These are phyloP conservation scores for Gardenia jasminoides DNA, from an alignment of 257 asterid species.

Conservation along the genomic window DNA sequence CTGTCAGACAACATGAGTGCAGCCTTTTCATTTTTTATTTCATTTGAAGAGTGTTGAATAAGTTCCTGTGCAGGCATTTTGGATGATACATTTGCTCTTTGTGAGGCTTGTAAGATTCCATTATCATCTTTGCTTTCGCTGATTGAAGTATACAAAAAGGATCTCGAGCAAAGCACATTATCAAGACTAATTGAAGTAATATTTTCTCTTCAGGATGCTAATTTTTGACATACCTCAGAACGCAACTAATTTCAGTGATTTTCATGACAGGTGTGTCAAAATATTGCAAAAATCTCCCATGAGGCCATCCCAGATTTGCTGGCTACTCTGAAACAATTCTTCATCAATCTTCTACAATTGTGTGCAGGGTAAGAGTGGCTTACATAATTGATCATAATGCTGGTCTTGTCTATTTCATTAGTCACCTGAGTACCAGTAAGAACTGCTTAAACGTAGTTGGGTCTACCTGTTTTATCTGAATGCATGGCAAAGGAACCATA, in stretches of 20 bases:
- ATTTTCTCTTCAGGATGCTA: background rate
- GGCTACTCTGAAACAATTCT: constrained; percentile 28
- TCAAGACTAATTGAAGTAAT: constrained; percentile 38
- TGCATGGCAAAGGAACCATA: background rate
- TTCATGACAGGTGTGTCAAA: constrained; percentile 24
- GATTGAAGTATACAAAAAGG: constrained; percentile 38
- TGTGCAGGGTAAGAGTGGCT: constrained; percentile 32
- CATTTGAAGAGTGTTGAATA: background rate
- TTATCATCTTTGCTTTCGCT: constrained; percentile 38
- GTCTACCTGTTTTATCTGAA: background rate
- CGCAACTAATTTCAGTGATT: background rate
- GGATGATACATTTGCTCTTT: constrained; percentile 43
- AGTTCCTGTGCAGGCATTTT: constrained; percentile 32
- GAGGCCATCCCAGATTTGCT: constrained; percentile 42
- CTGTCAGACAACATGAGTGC: background rate
- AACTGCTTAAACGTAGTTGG: background rate
- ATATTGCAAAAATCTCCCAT: constrained; percentile 27
- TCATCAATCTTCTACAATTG: constrained; percentile 32
- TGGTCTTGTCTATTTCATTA: background rate
- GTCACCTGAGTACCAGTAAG: background rate
- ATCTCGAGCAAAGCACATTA: constrained; percentile 33
- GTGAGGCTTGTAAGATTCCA: constrained; percentile 38
- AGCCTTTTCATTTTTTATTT: background rate
- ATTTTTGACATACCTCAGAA: background rate
- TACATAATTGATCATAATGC: background rate